Evolutionary conservation across 805 yeast species (phyloP), one percentile per base, ranked within the genome.

Genomic region (Saturnispora diversa): DNA sequence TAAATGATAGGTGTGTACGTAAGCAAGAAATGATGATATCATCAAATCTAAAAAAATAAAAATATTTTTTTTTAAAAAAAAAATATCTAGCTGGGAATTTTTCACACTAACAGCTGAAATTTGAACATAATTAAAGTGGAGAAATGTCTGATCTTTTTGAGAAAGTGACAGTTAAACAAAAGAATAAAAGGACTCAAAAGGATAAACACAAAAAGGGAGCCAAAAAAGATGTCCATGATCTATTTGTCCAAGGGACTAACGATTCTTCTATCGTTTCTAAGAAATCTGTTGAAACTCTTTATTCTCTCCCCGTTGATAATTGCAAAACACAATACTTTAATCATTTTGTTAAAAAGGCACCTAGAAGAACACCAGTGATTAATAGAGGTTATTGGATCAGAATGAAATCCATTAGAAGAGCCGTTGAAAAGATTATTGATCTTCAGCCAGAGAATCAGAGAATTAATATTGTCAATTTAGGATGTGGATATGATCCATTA

Each of bases 351-450:
- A 69, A 70, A 24, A 77, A 75, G 44, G 69, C 75, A 2, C 75
- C 75, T 37, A 65, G 88, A 55, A 62, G 94, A 34, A 77, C 90
- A 0, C 94, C 94, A 0, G 78, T 83, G 4, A 82, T 84, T 28
- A 84, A 84, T 52, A 62, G 94, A 49, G 94, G 94, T 0, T 84
- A 84, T 58, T 84, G 92, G 88, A 64, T 81, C 9, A 65, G 94
- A 43, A 77, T 84, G 76, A 77, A 79, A 50, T 75, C 84, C 3
- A 77, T 84, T 37, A 69, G 74, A 45, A 65, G 66, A 31, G 59
- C 74, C 29, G 63, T 83, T 11, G 59, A 65, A 21, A 59, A 68
- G 20, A 74, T 83, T n/a, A 55, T 71, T 2, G 37, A 50, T 8
- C 55, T 60, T 19, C 49, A 47, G 10, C 44, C 52, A 4, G 37